Base-by-base conservation (phyloP, 192 early-diverging fungal species). In the Geranomyces variabilis region DNA sequence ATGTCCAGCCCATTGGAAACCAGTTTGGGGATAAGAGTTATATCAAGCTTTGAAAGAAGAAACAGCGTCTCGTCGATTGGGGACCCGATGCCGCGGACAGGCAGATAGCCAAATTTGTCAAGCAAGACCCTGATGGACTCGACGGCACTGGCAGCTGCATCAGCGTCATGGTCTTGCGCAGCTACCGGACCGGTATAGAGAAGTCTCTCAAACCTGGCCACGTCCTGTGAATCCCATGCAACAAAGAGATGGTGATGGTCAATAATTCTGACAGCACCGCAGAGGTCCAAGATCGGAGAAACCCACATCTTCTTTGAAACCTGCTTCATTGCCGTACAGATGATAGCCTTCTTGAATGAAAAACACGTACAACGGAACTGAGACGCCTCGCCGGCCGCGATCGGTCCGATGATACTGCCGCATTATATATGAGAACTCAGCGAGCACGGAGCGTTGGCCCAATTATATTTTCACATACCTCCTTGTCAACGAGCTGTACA, bases 51-150 rank as follows among this genome's bases (percentile, higher is more conserved):
- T 7, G 81, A 77, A 0, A 82, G 48, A 15, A 75, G 68, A 47
- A 74, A 80, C 33, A 82, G 63, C 13, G 75, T 79, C 77, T 82
- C 81, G 66, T 82, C 81, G 26, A 82, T 46, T 13, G 81, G 76
- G 7, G 78, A 75, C 2, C 77, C 78, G 26, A 75, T 29, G 0
- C 78, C 78, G 9, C 71, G 55, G 1, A 82, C 66, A 10, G 81
- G 81, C 14, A 79, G 69, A 66, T 79, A 82, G n/a, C 19, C 47
- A 63, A 44, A 82, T 1, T 63, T 55, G 22, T 67, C 51, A 24
- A 77, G 46, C 33, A 82, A 61, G 46, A 34, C 34, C 46, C 68
- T 66, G 13, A 80, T 48, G 24, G 68, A 55, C 1, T 74, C 75
- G 9, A 73, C 29, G 19, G 71, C 29, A 9, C 12, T 24, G 70